Evolutionary conservation across 805 yeast genomes (phyloP).

Genomic region (Cephaloascus fragrans): DNA sequence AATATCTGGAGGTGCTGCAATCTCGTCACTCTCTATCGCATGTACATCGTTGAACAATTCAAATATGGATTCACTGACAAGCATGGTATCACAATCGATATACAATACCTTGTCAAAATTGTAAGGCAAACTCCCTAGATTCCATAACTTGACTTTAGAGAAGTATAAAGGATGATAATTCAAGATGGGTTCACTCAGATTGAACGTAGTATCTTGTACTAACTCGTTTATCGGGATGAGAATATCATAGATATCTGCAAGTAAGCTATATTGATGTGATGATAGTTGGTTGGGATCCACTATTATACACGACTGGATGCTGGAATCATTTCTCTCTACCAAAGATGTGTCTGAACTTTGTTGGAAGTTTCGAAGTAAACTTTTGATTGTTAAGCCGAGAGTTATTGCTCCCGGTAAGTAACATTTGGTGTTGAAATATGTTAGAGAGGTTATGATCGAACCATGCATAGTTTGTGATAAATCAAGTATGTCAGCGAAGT

Average conservation of each 20-base stretch:
- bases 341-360: too few species aligned
- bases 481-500: too few species aligned
- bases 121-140: too few species aligned
- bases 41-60: slow-evolving; percentile 20
- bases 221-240: slow-evolving; percentile 2
- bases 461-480: too few species aligned
- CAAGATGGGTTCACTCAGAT: too few species aligned
- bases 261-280: slow-evolving; percentile 15
- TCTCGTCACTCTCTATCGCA: slow-evolving; percentile 16
- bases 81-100: slow-evolving; percentile 58
- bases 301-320: slow-evolving; percentile 11
- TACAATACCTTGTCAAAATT: slow-evolving; percentile 40
- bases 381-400: slow-evolving; percentile 7
- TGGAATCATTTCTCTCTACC: too few species aligned
- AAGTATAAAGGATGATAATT: too few species aligned
- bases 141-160: slow-evolving; percentile 42
- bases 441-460: too few species aligned
- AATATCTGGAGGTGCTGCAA: slow-evolving; percentile 26
- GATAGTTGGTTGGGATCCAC: slow-evolving; percentile 19
- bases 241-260: slow-evolving; percentile 14
- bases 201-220: slow-evolving; percentile 5
- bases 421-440: too few species aligned
- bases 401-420: slow-evolving; percentile 1
- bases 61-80: slow-evolving; percentile 19
- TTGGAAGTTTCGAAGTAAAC: slow-evolving; percentile 3